phyloP scores from a whole-genome alignment of 2,329 filamentous ascomycete genomes.

The Clarireedia sp. region DNA sequence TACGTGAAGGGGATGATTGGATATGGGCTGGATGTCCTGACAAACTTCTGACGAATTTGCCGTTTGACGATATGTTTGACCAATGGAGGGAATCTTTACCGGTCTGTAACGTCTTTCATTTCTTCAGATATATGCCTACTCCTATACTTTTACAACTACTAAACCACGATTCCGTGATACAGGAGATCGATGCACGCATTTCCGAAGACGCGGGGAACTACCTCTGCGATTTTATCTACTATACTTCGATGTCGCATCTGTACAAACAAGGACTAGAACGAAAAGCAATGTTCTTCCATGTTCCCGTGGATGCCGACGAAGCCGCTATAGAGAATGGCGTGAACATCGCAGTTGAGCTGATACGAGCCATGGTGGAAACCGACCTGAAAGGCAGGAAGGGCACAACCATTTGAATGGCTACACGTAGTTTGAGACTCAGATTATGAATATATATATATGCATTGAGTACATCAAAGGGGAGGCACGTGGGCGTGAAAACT shows the following conservation, averaged over 20 bases:
- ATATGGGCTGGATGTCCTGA: constrained; percentile 47
- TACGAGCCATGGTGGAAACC: constrained; percentile 47
- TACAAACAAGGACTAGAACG: constrained; percentile 38
- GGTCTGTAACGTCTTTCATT: constrained; percentile 32
- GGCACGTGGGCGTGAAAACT: no score
- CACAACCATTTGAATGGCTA: not conserved
- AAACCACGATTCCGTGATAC: not conserved
- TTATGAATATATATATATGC: no score
- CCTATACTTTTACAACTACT: not conserved
- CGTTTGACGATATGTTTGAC: constrained; percentile 47
- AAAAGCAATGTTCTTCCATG: constrained; percentile 63
- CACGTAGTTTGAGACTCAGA: not conserved
- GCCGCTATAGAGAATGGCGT: constrained; percentile 40
- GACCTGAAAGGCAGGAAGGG: not conserved
- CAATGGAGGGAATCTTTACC: constrained; percentile 46
- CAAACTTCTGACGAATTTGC: constrained; percentile 49
- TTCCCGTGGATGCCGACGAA: constrained; percentile 52
- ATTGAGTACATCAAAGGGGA: no score
- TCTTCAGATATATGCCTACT: not conserved
- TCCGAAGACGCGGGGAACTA: constrained; percentile 66
- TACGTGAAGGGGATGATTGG: constrained; percentile 38
- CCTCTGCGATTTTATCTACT: constrained; percentile 74
- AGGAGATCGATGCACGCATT: constrained; percentile 40
- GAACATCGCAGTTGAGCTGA: constrained; percentile 46
- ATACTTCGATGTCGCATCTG: constrained; percentile 55